Conservation (phyloP, 768 basidiomycete species). For the Megacollybia marginata region DNA sequence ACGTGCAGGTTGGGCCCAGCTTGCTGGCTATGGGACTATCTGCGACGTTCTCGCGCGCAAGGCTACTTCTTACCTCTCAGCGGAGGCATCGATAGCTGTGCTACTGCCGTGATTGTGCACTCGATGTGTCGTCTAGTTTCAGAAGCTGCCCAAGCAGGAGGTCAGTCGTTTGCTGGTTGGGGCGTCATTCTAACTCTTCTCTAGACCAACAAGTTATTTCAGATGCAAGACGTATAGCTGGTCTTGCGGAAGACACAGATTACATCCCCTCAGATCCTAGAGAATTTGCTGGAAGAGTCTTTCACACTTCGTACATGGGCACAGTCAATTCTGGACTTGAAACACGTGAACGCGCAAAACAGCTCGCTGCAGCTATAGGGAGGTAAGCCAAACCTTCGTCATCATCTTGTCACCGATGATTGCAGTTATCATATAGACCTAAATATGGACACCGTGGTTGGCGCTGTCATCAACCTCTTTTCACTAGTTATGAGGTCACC, state of each 20-base stretch:
- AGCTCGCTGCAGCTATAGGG: conserved; percentile 82
- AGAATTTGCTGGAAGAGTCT: conserved; percentile 81
- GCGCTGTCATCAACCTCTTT: conserved; percentile 79
- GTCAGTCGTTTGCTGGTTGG: conserved; percentile 32
- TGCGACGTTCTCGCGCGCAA: conserved; percentile 85
- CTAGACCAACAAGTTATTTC: conserved; percentile 78
- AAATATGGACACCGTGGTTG: conserved; percentile 92
- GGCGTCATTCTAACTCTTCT: neutral
- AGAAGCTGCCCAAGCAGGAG: conserved; percentile 66
- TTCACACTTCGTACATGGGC: conserved; percentile 99
- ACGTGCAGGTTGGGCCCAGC: conserved; percentile 80
- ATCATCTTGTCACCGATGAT: too few species aligned
- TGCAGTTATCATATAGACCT: conserved; percentile 86
- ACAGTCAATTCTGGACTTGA: conserved; percentile 92
- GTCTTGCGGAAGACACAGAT: conserved; percentile 71
- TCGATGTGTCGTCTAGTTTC: conserved; percentile 94
- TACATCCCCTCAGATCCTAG: conserved; percentile 84
- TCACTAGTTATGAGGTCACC: conserved; percentile 60
- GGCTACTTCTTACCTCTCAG: conserved; percentile 95
- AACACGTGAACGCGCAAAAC: conserved; percentile 80
- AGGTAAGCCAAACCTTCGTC: conserved; percentile 39
- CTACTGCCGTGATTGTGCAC: conserved; percentile 90
- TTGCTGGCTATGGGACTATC: conserved; percentile 99
- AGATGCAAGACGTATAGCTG: conserved; percentile 85
- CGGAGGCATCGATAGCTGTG: conserved; percentile 96